phyloP scores from a whole-genome alignment of 805 yeast species.

The Wickerhamomyces sydowiorum region DNA sequence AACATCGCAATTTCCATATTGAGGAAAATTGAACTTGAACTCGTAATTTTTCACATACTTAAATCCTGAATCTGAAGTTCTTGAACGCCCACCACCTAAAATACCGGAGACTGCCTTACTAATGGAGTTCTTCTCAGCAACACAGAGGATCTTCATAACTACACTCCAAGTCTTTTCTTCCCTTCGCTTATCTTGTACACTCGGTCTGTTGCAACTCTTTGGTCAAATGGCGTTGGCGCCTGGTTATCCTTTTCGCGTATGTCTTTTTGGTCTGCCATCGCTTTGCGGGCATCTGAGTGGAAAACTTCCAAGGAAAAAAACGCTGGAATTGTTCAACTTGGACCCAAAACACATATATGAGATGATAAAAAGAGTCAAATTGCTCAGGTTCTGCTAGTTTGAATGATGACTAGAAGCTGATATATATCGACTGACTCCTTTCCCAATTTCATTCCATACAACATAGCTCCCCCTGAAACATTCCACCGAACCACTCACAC shows the following conservation, averaged over 20 bases:
- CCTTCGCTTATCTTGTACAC: no score
- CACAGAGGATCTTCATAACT: constrained; percentile 77
- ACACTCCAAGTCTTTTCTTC: no score
- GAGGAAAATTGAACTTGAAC: constrained; percentile 60
- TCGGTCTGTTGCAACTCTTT: no score
- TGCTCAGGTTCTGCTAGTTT: neutral
- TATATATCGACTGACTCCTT: neutral
- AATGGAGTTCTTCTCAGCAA: constrained; percentile 95
- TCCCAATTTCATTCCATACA: neutral
- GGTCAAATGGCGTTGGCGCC: neutral
- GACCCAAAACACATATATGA: neutral
- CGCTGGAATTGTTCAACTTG: neutral
- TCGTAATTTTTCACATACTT: constrained; percentile 78
- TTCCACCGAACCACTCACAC: neutral
- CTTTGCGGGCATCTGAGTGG: neutral
- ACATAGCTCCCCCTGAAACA: neutral
- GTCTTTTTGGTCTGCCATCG: neutral
- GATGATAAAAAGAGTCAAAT: neutral
- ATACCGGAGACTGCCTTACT: constrained; percentile 76
- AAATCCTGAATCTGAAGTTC: constrained; percentile 41
- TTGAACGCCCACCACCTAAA: constrained; percentile 65
- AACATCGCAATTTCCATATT: constrained; percentile 62
- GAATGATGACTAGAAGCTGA: constrained; percentile 24
- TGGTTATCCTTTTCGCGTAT: no score
- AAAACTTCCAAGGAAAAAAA: neutral